phyloP scores from a whole-genome alignment of 768 basidiomycete species.

The Nidula microcarpa region DNA sequence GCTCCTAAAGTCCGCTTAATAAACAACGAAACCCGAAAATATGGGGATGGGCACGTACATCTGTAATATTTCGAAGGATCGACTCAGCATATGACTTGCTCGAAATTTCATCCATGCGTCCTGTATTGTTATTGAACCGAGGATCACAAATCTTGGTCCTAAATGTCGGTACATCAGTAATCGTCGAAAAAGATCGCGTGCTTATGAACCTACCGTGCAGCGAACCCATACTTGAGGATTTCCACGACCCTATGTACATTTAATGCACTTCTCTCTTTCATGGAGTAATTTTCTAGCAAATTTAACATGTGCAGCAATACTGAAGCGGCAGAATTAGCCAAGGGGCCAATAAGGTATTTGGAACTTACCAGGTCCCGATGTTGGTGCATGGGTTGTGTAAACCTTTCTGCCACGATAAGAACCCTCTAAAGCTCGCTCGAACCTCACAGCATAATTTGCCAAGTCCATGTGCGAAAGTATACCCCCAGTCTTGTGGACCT shows the following conservation, averaged over 20 bases:
- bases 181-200: neutral
- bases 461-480: constrained; percentile 78
- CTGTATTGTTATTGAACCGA: constrained; percentile 52
- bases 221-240: constrained; percentile 72
- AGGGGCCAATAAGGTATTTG: neutral
- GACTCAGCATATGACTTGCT: constrained; percentile 64
- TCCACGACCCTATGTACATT: constrained; percentile 83
- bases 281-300: constrained; percentile 71
- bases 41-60: constrained; percentile 42
- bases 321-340: constrained; percentile 9
- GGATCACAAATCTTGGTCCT: constrained; percentile 87
- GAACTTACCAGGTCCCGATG: constrained; percentile 66
- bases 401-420: constrained; percentile 75
- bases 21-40: neutral
- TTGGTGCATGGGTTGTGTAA: constrained; percentile 83
- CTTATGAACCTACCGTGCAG: constrained; percentile 33
- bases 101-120: constrained; percentile 59
- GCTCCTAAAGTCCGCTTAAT: constrained; percentile 46
- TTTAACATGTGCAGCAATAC: constrained; percentile 94
- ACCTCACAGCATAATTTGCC: constrained; percentile 61
- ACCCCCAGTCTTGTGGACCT: constrained; percentile 71
- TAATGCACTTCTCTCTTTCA: constrained; percentile 51
- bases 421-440: constrained; percentile 72
- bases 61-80: constrained; percentile 71
- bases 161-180: neutral